Percentiles rank a stretch among this genome's conserved stretches.
Evolutionary conservation across 2,329 filamentous ascomycete genomes (phyloP).

Genomic region (Fusarium graminum): DNA sequence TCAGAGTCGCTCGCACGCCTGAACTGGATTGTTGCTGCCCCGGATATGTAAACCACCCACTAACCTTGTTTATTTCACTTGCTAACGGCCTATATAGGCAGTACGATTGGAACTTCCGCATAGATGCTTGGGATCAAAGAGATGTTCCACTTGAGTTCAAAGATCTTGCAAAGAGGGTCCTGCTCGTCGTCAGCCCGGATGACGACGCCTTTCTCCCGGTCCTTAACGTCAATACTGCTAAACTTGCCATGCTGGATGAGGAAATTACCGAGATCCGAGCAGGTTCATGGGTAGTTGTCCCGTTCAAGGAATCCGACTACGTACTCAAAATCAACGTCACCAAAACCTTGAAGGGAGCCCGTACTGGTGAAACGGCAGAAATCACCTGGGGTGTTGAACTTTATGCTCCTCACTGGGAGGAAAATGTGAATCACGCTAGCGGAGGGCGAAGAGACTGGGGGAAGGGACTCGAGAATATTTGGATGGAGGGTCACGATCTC

Average conservation of each 20-base stretch:
- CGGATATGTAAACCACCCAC: constrained; percentile 52
- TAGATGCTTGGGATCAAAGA: constrained; percentile 46
- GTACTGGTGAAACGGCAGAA: constrained; percentile 36
- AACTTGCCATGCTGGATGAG: constrained; percentile 14
- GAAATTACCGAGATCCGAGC: constrained; percentile 42
- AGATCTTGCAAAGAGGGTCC: constrained; percentile 41
- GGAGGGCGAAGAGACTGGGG: constrained; percentile 52
- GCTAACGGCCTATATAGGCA: constrained; percentile 43
- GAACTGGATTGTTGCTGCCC: constrained; percentile 53
- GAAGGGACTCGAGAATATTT: constrained; percentile 49
- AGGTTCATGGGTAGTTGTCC: constrained; percentile 49
- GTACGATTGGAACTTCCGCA: constrained; percentile 54
- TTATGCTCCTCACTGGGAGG: constrained; percentile 56
- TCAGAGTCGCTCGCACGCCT: constrained; percentile 45
- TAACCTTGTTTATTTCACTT: neutral
- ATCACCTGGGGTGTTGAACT: constrained; percentile 52
- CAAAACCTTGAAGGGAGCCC: constrained; percentile 46
- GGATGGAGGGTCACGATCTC: constrained; percentile 49
- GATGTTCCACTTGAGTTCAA: constrained; percentile 39
- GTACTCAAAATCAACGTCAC: constrained; percentile 53
- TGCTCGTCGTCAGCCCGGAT: constrained; percentile 26
- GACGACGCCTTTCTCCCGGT: constrained; percentile 24
- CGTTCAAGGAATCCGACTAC: constrained; percentile 51
- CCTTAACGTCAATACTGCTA: constrained; percentile 28
- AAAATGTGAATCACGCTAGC: constrained; percentile 50